Percentiles rank a stretch among this genome's conserved stretches.
Conservation (phyloP, 176 grass and related monocot species). For the Carex kokanica region DNA sequence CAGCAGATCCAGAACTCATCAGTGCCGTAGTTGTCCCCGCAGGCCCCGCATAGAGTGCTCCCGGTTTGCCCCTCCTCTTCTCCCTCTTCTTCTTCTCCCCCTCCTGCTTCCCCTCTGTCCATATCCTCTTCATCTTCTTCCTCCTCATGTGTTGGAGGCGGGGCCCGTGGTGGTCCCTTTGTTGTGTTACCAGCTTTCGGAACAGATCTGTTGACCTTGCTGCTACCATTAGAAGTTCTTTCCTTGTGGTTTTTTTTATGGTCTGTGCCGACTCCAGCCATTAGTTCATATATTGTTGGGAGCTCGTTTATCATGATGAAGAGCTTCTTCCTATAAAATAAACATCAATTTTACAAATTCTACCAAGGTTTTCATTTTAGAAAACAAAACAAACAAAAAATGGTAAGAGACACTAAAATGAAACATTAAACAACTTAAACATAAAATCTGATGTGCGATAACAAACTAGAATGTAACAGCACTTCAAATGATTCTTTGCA, state of each 20-base stretch:
- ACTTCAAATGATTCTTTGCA: not conserved
- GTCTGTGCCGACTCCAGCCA: slow-evolving; percentile 42
- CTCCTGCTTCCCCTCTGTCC: not conserved
- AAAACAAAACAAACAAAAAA: not conserved
- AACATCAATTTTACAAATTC: not conserved
- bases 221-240: slow-evolving; percentile 42
- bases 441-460: not conserved
- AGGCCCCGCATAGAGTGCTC: slow-evolving; percentile 50
- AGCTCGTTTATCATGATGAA: slow-evolving; percentile 76
- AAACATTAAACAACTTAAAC: not conserved
- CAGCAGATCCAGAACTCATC: slow-evolving; percentile 90
- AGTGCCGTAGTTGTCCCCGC: slow-evolving; percentile 46
- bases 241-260: slow-evolving; percentile 59
- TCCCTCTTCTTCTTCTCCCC: slow-evolving; percentile 14
- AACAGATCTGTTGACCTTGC: slow-evolving; percentile 46
- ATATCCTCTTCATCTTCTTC: not conserved
- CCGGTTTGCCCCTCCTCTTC: slow-evolving; percentile 50
- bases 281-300: slow-evolving; percentile 78
- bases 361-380: not conserved
- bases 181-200: slow-evolving; percentile 38
- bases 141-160: not conserved
- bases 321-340: slow-evolving; percentile 63
- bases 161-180: not conserved
- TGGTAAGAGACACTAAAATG: not conserved
- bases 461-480: not conserved